A percentile compares a stretch with the other conserved stretches of the same genome.
phyloP scores from a whole-genome alignment of 1,284 basidiomycete genomes.

The Mycosarcoma mackinlayi region DNA sequence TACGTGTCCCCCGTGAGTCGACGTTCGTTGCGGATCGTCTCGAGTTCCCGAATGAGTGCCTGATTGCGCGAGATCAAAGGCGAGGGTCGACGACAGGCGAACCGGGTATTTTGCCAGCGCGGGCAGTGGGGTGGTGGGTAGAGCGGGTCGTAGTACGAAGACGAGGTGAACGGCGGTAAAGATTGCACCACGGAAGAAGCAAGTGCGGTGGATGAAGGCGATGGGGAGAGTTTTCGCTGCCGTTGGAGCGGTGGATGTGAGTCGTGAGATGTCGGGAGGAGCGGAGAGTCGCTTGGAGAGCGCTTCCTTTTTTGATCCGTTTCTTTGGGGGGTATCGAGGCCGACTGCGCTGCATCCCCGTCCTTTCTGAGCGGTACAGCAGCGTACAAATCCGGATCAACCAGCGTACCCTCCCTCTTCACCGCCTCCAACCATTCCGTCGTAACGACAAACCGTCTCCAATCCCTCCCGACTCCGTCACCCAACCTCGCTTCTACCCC shows the following conservation, averaged over 20 bases:
- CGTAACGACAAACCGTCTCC: constrained; percentile 40
- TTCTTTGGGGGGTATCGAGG: background rate
- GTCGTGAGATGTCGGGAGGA: constrained; percentile 4
- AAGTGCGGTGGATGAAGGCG: background rate
- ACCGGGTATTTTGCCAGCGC: constrained; percentile 45
- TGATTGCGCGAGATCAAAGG: constrained; percentile 60
- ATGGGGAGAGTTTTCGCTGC: constrained; percentile 5
- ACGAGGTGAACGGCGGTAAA: background rate
- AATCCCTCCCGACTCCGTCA: constrained; percentile 20
- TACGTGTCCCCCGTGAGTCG: constrained; percentile 51
- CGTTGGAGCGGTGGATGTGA: background rate
- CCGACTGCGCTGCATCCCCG: background rate
- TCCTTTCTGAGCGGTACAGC: constrained; percentile 16
- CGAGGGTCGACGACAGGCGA: constrained; percentile 55
- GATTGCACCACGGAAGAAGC: background rate
- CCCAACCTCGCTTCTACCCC: constrained; percentile 14
- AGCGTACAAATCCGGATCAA: constrained; percentile 40
- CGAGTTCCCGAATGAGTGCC: constrained; percentile 56
- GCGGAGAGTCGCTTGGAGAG: constrained; percentile 21
- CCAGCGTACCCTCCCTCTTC: constrained; percentile 13
- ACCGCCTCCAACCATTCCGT: constrained; percentile 34
- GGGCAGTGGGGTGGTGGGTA: constrained; percentile 14
- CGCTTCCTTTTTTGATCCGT: constrained; percentile 17
- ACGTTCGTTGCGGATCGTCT: constrained; percentile 57
- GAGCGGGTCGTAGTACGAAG: constrained; percentile 19